These are phyloP conservation scores for Fusarium sp. DNA, from an alignment of 2,329 filamentous ascomycete genomes.

Conservation along the genomic window DNA sequence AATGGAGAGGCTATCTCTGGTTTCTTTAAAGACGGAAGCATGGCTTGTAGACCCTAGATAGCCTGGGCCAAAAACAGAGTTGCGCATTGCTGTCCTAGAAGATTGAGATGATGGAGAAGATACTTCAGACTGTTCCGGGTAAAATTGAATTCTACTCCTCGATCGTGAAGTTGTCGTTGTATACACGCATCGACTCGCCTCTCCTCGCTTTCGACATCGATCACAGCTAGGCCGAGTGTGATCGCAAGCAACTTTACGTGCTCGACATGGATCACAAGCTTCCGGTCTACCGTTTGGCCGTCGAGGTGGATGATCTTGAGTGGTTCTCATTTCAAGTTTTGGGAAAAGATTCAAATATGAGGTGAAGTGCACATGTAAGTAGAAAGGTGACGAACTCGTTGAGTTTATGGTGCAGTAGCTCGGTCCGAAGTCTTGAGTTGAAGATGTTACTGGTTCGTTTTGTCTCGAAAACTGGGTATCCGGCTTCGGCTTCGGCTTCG, in stretches of 20 bases:
- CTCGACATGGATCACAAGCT: conserved; percentile 29
- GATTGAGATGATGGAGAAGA: conserved; percentile 9
- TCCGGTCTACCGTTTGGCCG: conserved; percentile 27
- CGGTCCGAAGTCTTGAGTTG: not conserved
- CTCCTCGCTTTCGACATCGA: conserved; percentile 46
- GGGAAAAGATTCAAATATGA: not conserved
- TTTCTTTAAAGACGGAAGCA: conserved; percentile 52
- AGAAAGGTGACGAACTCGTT: not conserved
- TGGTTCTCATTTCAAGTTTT: conserved; percentile 3
- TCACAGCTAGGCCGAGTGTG: conserved; percentile 18
- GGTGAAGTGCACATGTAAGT: not conserved
- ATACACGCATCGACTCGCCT: conserved; percentile 50
- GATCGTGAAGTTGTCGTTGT: conserved; percentile 17
- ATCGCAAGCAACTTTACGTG: conserved; percentile 31
- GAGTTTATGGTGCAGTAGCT: not conserved
- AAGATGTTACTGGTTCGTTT: not conserved
- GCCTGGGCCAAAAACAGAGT: conserved; percentile 42
- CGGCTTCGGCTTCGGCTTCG: conserved; percentile 18
- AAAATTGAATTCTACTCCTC: conserved; percentile 11
- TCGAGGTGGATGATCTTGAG: not conserved
- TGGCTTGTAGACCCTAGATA: conserved; percentile 58
- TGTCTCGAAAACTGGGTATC: not conserved
- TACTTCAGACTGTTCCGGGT: not conserved
- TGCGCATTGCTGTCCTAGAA: conserved; percentile 12
- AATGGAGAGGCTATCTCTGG: conserved; percentile 50